Base-by-base conservation (phyloP, 2,329 filamentous ascomycete genomes). In the Phyllosticta ampelicida region DNA sequence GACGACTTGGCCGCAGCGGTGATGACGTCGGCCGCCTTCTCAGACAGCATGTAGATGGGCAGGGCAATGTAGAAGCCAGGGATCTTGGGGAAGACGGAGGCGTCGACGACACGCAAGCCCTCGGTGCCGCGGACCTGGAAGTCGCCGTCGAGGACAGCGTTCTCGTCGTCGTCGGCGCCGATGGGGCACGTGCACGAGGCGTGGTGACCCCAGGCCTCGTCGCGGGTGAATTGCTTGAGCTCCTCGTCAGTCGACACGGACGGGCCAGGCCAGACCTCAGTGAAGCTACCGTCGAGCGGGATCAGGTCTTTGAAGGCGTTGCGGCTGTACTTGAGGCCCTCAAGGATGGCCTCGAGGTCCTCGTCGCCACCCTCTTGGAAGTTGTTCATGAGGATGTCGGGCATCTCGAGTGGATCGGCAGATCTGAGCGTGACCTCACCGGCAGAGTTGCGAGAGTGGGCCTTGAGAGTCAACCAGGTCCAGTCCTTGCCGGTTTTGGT, bases 391-490 rank as follows among this genome's bases (percentile, higher is more conserved):
- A 62, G 64, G 62, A 89, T 86, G 6, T 79, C 68, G 0, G 86
- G 86, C 1, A 77, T 73, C 56, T 87, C 85, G 0, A 81, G 79
- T 0, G 86, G 85, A 65, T 89, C 79, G 0, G 78, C 71, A 0
- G 81, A 84, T 13, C 74, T 75, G 5, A 90, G 78, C 4, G 70
- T 78, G 5, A 90, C 85, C 1, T 77, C 79, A 5, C 86, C 86
- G 5, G 69, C 75, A 69, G 69, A 70, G 67, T 88, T 87, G 55
- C 81, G 79, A 0, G 84, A 78, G 64, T 86, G 84, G 0, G 80
- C 78, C 69, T 86, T 85, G 56, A 89, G 75, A 1, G 79, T 77
- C 9, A 71, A 70, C 77, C 77, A 79, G 10, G 74, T 72, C 72
- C 73, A 79, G 61, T 76, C 73, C 29, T 73, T 74, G 1, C 70